phyloP scores from a whole-genome alignment of 345 rosid species.

The Moringa oleifera region DNA sequence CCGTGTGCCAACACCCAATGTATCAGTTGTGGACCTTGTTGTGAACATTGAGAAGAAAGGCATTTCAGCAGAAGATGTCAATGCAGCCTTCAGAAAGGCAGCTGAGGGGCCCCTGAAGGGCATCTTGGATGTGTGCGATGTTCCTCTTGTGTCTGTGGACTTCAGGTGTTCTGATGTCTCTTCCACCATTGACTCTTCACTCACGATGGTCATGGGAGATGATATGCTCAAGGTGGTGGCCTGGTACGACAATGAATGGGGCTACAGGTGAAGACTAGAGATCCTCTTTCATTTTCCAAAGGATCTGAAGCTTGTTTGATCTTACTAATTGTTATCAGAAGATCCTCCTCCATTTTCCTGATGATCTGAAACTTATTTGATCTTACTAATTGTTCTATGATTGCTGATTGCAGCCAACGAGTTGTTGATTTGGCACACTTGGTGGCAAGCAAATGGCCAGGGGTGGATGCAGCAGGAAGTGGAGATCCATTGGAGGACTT shows the following conservation, averaged over 20 bases:
- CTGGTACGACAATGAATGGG: conserved; percentile 99
- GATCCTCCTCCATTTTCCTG: neutral
- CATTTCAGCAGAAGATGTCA: conserved; percentile 77
- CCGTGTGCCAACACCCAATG: conserved; percentile 98
- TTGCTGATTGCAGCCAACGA: conserved; percentile 63
- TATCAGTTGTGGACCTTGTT: conserved; percentile 91
- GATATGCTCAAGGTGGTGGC: conserved; percentile 98
- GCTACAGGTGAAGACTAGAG: conserved; percentile 54
- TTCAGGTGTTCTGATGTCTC: conserved; percentile 93
- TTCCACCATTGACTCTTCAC: conserved; percentile 82
- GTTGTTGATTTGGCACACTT: conserved; percentile 94
- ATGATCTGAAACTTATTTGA: neutral
- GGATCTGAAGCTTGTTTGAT: too few species aligned
- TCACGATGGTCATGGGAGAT: conserved; percentile 98
- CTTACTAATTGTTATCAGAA: too few species aligned
- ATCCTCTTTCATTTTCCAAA: too few species aligned
- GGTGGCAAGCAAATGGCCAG: conserved; percentile 91
- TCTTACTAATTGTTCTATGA: too few species aligned
- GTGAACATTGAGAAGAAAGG: conserved; percentile 86
- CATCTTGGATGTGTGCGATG: conserved; percentile 75
- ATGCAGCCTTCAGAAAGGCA: conserved; percentile 87
- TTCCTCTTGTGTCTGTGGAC: conserved; percentile 85
- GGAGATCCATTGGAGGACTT: conserved; percentile 93
- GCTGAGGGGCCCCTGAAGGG: conserved; percentile 87
- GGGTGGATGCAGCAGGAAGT: conserved; percentile 46